A percentile compares a stretch with the other conserved stretches of the same genome.
phyloP scores from a whole-genome alignment of 495 filamentous ascomycete genomes.

The Lasiosphaeria ovina region DNA sequence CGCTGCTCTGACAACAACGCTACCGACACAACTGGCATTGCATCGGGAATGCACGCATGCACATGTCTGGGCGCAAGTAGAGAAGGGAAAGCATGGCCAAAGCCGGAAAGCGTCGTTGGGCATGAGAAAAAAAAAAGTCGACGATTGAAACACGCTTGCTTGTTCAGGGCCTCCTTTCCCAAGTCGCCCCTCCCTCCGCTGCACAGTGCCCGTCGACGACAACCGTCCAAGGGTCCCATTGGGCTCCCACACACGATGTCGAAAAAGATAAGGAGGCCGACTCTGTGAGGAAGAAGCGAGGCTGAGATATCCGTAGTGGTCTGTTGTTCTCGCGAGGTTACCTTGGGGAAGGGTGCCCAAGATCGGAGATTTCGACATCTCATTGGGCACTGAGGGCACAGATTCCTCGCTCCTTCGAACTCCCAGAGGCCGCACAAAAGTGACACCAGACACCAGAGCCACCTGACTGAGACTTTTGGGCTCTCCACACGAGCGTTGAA shows the following conservation, averaged over 20 bases:
- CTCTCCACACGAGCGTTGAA: slow-evolving; percentile 1
- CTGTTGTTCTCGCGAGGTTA: not conserved
- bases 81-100: not conserved
- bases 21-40: too few relatives aligned
- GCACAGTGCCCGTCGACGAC: slow-evolving; percentile 15
- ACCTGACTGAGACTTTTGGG: slow-evolving; percentile 9
- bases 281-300: too few relatives aligned
- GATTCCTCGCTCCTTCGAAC: slow-evolving; percentile 6
- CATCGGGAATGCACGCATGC: too few relatives aligned
- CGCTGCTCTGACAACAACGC: too few relatives aligned
- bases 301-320: not conserved
- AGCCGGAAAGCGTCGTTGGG: not conserved
- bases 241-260: slow-evolving; percentile 2
- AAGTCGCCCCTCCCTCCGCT: not conserved
- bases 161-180: slow-evolving; percentile 4
- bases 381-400: slow-evolving; percentile 1
- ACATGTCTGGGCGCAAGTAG: too few relatives aligned
- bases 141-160: not conserved
- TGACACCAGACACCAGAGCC: not conserved
- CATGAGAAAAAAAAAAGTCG: not conserved
- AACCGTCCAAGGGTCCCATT: slow-evolving; percentile 1
- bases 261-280: not conserved
- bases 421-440: slow-evolving; percentile 11
- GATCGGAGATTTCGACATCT: not conserved
- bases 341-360: slow-evolving; percentile 2